These are phyloP conservation scores for Meyerozyma carpophila DNA, from an alignment of 1,139 yeast species.

Conservation along the genomic window DNA sequence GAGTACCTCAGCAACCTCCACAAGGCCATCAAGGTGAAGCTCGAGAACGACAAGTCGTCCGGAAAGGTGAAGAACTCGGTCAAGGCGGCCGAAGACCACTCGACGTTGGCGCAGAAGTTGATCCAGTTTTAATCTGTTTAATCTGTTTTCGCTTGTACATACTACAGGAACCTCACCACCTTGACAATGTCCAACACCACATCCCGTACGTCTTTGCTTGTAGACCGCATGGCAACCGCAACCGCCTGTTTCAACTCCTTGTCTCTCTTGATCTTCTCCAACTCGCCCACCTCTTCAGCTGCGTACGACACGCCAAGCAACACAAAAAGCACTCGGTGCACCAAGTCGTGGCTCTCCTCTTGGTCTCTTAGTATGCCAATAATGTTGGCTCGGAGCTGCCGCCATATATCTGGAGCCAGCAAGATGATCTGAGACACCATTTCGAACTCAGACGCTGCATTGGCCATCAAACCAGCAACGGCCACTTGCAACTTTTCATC, in stretches of 20 bases:
- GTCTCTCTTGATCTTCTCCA: conserved; percentile 10
- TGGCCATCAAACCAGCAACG: conserved; percentile 44
- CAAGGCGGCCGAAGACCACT: conserved; percentile 17
- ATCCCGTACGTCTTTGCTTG: conserved; percentile 16
- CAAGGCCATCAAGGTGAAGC: conserved; percentile 49
- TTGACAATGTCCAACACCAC: conserved; percentile 17
- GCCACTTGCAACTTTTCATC: conserved; percentile 34
- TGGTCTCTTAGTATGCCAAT: conserved; percentile 25
- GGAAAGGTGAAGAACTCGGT: conserved; percentile 28
- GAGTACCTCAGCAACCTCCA: conserved; percentile 63
- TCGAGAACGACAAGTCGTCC: conserved; percentile 41
- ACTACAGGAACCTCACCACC: conserved; percentile 9
- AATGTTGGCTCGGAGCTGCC: conserved; percentile 18
- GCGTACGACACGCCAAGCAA: conserved; percentile 26
- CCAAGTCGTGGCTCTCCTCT: conserved; percentile 22
- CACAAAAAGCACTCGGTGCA: conserved; percentile 31
- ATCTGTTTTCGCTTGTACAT: background rate
- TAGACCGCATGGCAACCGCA: conserved; percentile 8
- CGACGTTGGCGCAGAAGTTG: conserved; percentile 25
- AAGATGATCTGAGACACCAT: conserved; percentile 34
- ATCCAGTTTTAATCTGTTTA: conserved; percentile 25
- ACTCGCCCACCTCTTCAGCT: conserved; percentile 10
- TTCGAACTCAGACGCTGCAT: conserved; percentile 43
- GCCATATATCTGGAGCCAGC: conserved; percentile 17
- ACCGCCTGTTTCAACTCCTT: conserved; percentile 16